Conservation (phyloP, 139 green algal genomes). For the Coccomyxa sp. region DNA sequence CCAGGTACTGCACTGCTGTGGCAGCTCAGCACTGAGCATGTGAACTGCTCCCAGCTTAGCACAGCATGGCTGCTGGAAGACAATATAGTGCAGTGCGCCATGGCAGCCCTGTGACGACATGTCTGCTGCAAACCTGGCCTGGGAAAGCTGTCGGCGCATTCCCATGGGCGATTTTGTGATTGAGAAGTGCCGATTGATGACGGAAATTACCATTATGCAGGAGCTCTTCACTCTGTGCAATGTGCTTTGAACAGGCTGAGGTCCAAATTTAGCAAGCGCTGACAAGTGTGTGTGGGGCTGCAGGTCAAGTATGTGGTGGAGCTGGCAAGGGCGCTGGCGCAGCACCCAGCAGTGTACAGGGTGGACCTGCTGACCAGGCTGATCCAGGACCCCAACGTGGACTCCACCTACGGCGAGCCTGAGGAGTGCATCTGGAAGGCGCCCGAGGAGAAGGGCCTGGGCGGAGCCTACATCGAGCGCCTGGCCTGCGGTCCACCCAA, state of each 20-base stretch:
- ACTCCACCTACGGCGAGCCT: slow-evolving; percentile 59
- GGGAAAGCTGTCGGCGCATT: neutral
- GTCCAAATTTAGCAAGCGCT: too few species aligned
- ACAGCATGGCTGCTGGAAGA: too few species aligned
- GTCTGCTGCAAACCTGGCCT: neutral
- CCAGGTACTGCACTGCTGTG: slow-evolving; percentile 45
- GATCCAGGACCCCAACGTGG: slow-evolving; percentile 67
- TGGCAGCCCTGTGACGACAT: neutral
- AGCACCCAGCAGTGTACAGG: slow-evolving; percentile 83
- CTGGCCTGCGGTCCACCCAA: slow-evolving; percentile 68
- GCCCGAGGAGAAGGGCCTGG: slow-evolving; percentile 29
- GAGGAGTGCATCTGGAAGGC: slow-evolving; percentile 68
- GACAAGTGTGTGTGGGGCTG: neutral
- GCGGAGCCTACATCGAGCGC: slow-evolving; percentile 87
- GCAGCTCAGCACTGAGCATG: too few species aligned
- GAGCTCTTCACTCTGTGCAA: too few species aligned
- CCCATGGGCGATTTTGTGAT: too few species aligned
- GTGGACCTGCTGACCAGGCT: slow-evolving; percentile 92
- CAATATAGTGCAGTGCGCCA: too few species aligned
- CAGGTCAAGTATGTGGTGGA: slow-evolving; percentile 91
- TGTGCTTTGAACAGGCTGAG: too few species aligned
- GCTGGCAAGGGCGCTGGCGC: slow-evolving; percentile 78
- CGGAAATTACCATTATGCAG: too few species aligned
- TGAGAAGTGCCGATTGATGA: too few species aligned
- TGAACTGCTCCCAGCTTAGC: too few species aligned